Evolutionary conservation across 345 rosid genomes (phyloP).

Genomic region (Luvunga scandens): DNA sequence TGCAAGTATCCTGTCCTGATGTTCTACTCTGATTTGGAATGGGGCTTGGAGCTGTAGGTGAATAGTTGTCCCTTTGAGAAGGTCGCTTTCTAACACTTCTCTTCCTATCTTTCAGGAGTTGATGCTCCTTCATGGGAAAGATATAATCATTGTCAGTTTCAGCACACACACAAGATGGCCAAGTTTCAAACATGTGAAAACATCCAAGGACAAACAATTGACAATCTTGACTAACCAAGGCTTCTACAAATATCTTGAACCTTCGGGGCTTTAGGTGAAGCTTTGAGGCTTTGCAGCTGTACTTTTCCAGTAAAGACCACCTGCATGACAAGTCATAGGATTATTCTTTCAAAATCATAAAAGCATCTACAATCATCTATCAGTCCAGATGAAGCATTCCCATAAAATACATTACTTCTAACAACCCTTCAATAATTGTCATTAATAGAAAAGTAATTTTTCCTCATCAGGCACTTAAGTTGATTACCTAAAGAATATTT

Average conservation of each 20-base stretch:
- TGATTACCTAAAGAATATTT: slow-evolving; percentile 4
- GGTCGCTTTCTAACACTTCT: slow-evolving; percentile 71
- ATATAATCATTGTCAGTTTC: slow-evolving; percentile 22
- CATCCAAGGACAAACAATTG: slow-evolving; percentile 12
- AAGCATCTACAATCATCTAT: background rate
- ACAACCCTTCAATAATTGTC: background rate
- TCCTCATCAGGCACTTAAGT: background rate
- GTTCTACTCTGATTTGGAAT: slow-evolving; percentile 60
- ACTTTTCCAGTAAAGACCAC: slow-evolving; percentile 99
- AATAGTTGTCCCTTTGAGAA: slow-evolving; percentile 66
- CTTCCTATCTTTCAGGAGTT: slow-evolving; percentile 91
- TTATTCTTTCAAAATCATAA: background rate
- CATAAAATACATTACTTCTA: background rate
- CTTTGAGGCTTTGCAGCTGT: slow-evolving; percentile 98
- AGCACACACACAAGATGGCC: slow-evolving; percentile 19
- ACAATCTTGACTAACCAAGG: slow-evolving; percentile 70
- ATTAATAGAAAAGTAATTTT: background rate
- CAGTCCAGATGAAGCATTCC: background rate
- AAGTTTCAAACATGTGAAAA: slow-evolving; percentile 18
- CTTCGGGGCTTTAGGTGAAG: slow-evolving; percentile 97
- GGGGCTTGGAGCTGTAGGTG: slow-evolving; percentile 55
- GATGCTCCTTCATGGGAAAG: slow-evolving; percentile 73
- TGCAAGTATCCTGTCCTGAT: slow-evolving; percentile 58
- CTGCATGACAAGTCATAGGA: slow-evolving; percentile 39
- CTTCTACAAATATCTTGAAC: slow-evolving; percentile 89